phyloP scores from a whole-genome alignment of 352 stramenopile species.

The Phytophthora pluvialis region DNA sequence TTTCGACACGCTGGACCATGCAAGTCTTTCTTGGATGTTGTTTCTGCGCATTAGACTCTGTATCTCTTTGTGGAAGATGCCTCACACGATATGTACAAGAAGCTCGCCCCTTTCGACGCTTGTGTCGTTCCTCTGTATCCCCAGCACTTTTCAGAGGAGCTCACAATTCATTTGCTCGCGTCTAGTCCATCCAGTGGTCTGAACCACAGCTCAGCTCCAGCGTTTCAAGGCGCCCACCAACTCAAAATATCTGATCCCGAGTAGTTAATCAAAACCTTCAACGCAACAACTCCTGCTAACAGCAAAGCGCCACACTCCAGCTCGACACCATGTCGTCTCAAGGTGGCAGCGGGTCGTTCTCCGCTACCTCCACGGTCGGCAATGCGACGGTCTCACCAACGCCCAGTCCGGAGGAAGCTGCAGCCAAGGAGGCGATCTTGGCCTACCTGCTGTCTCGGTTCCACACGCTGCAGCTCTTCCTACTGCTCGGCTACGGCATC shows the following conservation, averaged over 20 bases:
- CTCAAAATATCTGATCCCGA: constrained; percentile 16
- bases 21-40: neutral
- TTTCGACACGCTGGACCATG: neutral
- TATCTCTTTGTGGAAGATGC: constrained; percentile 15
- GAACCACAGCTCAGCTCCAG: constrained; percentile 5
- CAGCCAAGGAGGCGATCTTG: constrained; percentile 39
- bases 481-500: constrained; percentile 61
- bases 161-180: constrained; percentile 35
- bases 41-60: constrained; percentile 9
- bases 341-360: constrained; percentile 17
- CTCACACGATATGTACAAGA: neutral
- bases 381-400: constrained; percentile 19
- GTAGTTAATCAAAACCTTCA: constrained; percentile 5
- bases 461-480: constrained; percentile 61
- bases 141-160: neutral
- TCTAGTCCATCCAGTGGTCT: constrained; percentile 10
- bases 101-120: neutral
- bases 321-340: constrained; percentile 29
- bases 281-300: constrained; percentile 10
- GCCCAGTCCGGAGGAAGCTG: constrained; percentile 40
- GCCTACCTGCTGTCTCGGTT: constrained; percentile 47
- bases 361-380: constrained; percentile 6
- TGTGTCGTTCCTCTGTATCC: constrained; percentile 7
- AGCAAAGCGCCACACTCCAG: neutral
- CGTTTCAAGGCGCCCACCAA: constrained; percentile 12